Evolutionary conservation across 306 rosid species (phyloP).

Genomic region (Styphnolobium japonicum): DNA sequence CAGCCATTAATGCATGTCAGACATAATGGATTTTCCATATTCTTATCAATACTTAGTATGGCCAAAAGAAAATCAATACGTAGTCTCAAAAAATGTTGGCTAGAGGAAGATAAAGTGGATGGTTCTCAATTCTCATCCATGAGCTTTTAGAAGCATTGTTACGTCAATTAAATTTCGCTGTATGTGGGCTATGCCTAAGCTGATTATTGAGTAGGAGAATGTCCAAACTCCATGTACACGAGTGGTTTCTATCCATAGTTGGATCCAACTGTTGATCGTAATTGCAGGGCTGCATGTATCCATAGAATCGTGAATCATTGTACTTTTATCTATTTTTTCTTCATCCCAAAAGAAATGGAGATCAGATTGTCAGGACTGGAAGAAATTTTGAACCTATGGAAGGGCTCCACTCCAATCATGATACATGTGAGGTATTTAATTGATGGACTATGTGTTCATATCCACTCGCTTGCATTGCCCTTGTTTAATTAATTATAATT

Average conservation of each 20-base stretch:
- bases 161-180: conserved; percentile 33
- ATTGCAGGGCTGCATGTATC: conserved; percentile 17
- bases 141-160: conserved; percentile 26
- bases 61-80: neutral
- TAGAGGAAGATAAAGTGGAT: conserved; percentile 15
- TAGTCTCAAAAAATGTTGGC: neutral
- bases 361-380: neutral
- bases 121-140: conserved; percentile 33
- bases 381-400: neutral
- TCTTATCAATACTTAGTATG: neutral
- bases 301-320: neutral
- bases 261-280: conserved; percentile 50
- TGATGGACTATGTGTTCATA: neutral
- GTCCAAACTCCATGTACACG: conserved; percentile 43
- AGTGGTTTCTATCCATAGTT: conserved; percentile 37
- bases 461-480: neutral
- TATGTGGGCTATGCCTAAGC: conserved; percentile 24
- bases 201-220: conserved; percentile 29
- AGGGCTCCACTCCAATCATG: conserved; percentile 15
- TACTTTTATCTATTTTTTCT: neutral
- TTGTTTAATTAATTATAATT: too few relatives aligned
- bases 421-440: neutral
- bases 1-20: conserved; percentile 31
- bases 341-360: neutral
- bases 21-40: neutral